These are phyloP conservation scores for Candida frijolesensis DNA, from an alignment of 1,139 yeast species.

Conservation along the genomic window DNA sequence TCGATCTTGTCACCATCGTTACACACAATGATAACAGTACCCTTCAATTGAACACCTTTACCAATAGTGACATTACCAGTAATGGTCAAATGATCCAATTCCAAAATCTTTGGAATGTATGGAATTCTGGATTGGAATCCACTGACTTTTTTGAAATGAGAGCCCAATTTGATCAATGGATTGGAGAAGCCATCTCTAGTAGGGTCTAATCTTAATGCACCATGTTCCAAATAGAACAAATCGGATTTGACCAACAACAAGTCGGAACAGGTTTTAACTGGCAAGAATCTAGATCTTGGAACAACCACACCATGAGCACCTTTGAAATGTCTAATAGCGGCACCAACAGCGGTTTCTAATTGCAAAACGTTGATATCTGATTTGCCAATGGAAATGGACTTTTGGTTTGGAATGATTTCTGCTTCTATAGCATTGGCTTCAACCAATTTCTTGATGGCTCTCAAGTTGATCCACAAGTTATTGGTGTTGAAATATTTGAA, in stretches of 20 bases:
- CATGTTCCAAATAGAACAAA: slow-evolving; percentile 87
- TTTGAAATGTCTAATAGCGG: slow-evolving; percentile 94
- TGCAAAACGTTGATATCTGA: slow-evolving; percentile 85
- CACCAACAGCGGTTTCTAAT: slow-evolving; percentile 98
- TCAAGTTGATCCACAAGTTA: slow-evolving; percentile 94
- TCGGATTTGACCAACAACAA: slow-evolving; percentile 95
- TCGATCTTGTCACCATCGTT: slow-evolving; percentile 96
- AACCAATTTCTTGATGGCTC: slow-evolving; percentile 89
- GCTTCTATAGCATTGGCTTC: slow-evolving; percentile 81
- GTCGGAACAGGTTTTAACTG: slow-evolving; percentile 97
- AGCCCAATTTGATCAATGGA: slow-evolving; percentile 94
- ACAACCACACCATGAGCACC: slow-evolving; percentile 98
- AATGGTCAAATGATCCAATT: slow-evolving; percentile 94
- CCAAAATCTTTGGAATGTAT: slow-evolving; percentile 94
- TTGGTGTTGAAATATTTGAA: slow-evolving; percentile 98
- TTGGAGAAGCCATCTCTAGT: slow-evolving; percentile 84
- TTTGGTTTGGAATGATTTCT: slow-evolving; percentile 94
- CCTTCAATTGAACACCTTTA: slow-evolving; percentile 87
- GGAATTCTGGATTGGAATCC: slow-evolving; percentile 90
- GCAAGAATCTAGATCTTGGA: slow-evolving; percentile 96
- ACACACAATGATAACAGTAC: slow-evolving; percentile 96
- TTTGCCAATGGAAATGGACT: slow-evolving; percentile 76
- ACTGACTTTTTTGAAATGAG: slow-evolving; percentile 92
- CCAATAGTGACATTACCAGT: slow-evolving; percentile 96
- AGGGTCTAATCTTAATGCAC: slow-evolving; percentile 83